phyloP scores from a whole-genome alignment of 1,284 basidiomycete species.

The Ustilago cynodontis region DNA sequence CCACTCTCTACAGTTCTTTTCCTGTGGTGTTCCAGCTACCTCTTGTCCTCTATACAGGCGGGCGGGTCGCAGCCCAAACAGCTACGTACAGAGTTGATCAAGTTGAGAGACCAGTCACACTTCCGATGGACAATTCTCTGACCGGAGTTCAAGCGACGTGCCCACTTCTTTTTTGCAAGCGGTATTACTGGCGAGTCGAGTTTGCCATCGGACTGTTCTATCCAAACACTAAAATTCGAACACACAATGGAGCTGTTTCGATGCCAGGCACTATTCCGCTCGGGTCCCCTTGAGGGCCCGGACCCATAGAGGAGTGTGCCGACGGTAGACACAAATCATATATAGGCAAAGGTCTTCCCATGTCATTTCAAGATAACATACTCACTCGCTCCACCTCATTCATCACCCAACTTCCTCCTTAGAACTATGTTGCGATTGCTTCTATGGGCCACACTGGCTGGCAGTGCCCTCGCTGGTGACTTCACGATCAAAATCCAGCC shows the following conservation, averaged over 20 bases:
- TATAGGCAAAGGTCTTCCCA: conserved; percentile 1
- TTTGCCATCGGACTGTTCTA: neutral
- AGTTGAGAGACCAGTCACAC: neutral
- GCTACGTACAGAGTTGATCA: no score
- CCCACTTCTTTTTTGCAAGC: conserved; percentile 4
- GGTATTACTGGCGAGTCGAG: conserved; percentile 1
- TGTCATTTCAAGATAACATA: neutral
- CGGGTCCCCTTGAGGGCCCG: neutral
- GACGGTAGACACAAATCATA: neutral
- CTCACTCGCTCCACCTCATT: neutral
- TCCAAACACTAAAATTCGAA: neutral
- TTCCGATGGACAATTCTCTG: neutral
- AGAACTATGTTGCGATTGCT: conserved; percentile 42
- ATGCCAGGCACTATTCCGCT: neutral
- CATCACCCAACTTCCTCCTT: neutral
- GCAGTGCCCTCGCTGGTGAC: conserved; percentile 39
- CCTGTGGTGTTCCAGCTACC: neutral
- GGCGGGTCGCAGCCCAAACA: no score
- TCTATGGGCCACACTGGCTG: conserved; percentile 30
- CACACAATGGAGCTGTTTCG: conserved; percentile 1
- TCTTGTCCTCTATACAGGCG: neutral
- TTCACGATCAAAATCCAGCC: conserved; percentile 46
- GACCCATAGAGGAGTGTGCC: neutral
- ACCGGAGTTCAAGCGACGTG: conserved; percentile 19
- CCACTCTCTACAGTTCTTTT: neutral